Evolutionary conservation across 2,329 filamentous ascomycete species (phyloP), one percentile per base, ranked within the genome.

Genomic region (Hypocreales sp.): DNA sequence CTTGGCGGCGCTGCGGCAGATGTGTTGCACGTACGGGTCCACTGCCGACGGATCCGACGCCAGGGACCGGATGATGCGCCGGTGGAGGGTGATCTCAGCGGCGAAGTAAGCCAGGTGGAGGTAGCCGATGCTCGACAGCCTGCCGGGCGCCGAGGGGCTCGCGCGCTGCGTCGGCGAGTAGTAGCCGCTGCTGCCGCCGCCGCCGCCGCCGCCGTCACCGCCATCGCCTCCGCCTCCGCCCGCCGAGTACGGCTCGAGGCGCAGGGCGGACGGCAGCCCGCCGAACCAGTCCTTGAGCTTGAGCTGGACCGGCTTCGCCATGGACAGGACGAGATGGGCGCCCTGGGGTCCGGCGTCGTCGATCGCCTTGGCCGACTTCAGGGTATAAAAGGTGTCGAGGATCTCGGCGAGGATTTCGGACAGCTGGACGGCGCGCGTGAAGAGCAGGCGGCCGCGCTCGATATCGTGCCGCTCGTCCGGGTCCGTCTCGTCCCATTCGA

Each of bases 61-160:
- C 23, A 94, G 64, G 2, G 83, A 86, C 27, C 84, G 77, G 32
- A 94, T 81, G 43, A 93, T 93, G 41, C 81, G 79, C 8, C 86
- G 73, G 49, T 94, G 86, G 14, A 94, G 75, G 1, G 81, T 90
- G 44, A 94, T 94, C 54, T 94, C 86, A 4, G 83, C 83, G 2
- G 86, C 84, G 44, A 92, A 93, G 54, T 94, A 94, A 28, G 79
- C 83, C 27, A 94, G 67, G 50, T 94, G 86, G 8, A 94, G 67
- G 44, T 84, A 87, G 11, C 79, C 79, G 28, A 72, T 70, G 43
- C 67, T 72, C 13, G 66, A 70, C 9, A 74, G 53, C 13, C 63
- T 59, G 32, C 44, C 60, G 33, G 45, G 46, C 10, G 18, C 18
- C 18, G 18, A 20, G n/a, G n/a, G n/a, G n/a, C n/a, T n/a, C n/a